A percentile compares a stretch with the other conserved stretches of the same genome.
Evolutionary conservation across 2,329 filamentous ascomycete genomes (phyloP).

Genomic region (Xylaria sp.): DNA sequence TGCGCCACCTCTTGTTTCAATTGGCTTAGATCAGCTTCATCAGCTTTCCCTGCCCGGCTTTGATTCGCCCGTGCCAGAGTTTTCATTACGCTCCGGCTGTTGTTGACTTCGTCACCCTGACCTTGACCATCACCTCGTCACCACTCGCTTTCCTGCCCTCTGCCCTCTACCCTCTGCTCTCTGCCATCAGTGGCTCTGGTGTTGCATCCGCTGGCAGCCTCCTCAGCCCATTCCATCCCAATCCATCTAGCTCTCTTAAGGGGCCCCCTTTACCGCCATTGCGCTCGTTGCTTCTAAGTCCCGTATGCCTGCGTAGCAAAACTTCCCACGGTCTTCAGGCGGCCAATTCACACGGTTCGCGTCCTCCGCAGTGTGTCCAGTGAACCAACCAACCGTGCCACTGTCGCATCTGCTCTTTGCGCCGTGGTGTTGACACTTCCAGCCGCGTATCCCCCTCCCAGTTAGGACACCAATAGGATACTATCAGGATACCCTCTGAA

Average conservation of each 20-base stretch:
- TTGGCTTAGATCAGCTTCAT: constrained; percentile 30
- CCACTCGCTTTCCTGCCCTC: constrained; percentile 10
- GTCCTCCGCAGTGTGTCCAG: constrained; percentile 29
- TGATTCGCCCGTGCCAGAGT: constrained; percentile 34
- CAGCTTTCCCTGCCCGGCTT: constrained; percentile 5
- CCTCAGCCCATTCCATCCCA: constrained; percentile 22
- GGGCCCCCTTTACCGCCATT: constrained; percentile 19
- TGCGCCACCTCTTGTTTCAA: constrained; percentile 37
- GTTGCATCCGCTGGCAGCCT: constrained; percentile 28
- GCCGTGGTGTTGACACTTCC: constrained; percentile 27
- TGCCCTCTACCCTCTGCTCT: constrained; percentile 8
- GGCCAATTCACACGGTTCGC: constrained; percentile 32
- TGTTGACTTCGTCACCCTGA: constrained; percentile 32
- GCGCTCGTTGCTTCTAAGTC: constrained; percentile 24
- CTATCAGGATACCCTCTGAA: constrained; percentile 10
- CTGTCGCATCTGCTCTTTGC: constrained; percentile 34
- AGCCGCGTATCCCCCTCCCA: constrained; percentile 17
- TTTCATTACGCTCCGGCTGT: constrained; percentile 16
- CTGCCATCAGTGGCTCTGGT: constrained; percentile 22
- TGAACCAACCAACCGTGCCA: constrained; percentile 26
- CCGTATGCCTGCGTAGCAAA: constrained; percentile 32
- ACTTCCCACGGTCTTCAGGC: constrained; percentile 26
- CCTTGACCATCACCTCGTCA: constrained; percentile 17
- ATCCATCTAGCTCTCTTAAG: neutral
- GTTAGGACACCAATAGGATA: constrained; percentile 20